Conservation (phyloP, 192 early-diverging fungal species). For the Backusella tuberculispora region DNA sequence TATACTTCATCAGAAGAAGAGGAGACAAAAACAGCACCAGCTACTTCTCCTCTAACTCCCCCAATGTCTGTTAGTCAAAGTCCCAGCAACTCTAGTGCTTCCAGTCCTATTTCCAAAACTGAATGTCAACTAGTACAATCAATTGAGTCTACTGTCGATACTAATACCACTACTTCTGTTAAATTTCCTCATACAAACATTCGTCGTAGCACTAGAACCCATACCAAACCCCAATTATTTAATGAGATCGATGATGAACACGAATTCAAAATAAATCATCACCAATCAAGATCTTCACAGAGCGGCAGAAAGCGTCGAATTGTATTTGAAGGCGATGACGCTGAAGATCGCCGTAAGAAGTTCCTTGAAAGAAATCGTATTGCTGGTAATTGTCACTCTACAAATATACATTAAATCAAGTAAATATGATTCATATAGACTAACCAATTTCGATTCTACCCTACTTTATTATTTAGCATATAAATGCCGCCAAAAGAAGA, state of each 20-base stretch:
- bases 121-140: not conserved
- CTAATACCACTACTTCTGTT: not conserved
- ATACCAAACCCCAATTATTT: not conserved
- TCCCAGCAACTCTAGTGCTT: conserved; percentile 7
- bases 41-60: not conserved
- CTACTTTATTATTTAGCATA: conserved; percentile 21
- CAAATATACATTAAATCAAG: not conserved
- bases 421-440: not conserved
- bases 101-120: not conserved
- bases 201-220: not conserved
- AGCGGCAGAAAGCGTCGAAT: conserved; percentile 31
- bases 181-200: not conserved
- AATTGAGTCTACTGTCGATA: not conserved
- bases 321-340: conserved; percentile 36
- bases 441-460: not conserved
- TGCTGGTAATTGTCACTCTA: conserved; percentile 19
- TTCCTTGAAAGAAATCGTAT: conserved; percentile 37
- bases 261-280: not conserved
- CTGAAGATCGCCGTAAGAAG: conserved; percentile 25
- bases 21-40: too few species aligned
- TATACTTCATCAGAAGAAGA: not conserved
- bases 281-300: not conserved
- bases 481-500: conserved; percentile 46
- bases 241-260: not conserved
- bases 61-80: conserved; percentile 20